Base-by-base conservation (phyloP, 1,284 basidiomycete genomes). In the Macrocybe sp. region DNA sequence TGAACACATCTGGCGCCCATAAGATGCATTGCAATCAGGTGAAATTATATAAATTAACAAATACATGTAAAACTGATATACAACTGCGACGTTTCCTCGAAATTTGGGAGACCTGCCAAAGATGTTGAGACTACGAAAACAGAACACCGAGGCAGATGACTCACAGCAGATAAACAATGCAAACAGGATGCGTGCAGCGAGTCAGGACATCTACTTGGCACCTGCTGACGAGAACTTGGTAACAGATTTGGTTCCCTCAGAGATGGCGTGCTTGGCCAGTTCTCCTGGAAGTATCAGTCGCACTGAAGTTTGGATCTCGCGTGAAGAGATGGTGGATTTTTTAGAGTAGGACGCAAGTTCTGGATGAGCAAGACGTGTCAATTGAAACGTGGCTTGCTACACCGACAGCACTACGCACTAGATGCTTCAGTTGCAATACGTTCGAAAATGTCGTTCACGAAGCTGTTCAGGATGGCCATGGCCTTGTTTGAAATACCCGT, bases 401-500 rank as follows among this genome's bases (percentile, higher is more conserved):
- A 16, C 6, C 7, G 1, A 12, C 35, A 2, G 16, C 12, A 33
- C 16, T n/a, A 79, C 79, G 64, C 48, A 83, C 80, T 91, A 55
- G 85, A 88, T 6, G 89, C 88, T 65, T 92, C 89, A 37, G 79
- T 77, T 29, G 89, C 87, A 62, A 91, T 85, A 45, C 88, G 82
- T 73, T 90, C 87, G 59, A 90, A 91, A 67, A 91, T 89, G 52
- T 89, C 85, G 60, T 83, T 84, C 61, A 87, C 83, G 60, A 87
- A 88, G 40, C 83, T 85, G 76, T 90, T 90, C 49, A 90, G 69
- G 61, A 90, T 90, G 50, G 83, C 80, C 89, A 92, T 91, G 49
- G 88, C 88, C 75, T 91, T 91, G 78, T 89, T 89, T 50, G 82
- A 81, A 64, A 90, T 88, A 83, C 87, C 88, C 53, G 87, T 90